Percentiles rank a stretch among this genome's conserved stretches.
These are phyloP conservation scores for Ananas comosus DNA, from an alignment of 176 grass and related monocot genomes.

Conservation along the genomic window DNA sequence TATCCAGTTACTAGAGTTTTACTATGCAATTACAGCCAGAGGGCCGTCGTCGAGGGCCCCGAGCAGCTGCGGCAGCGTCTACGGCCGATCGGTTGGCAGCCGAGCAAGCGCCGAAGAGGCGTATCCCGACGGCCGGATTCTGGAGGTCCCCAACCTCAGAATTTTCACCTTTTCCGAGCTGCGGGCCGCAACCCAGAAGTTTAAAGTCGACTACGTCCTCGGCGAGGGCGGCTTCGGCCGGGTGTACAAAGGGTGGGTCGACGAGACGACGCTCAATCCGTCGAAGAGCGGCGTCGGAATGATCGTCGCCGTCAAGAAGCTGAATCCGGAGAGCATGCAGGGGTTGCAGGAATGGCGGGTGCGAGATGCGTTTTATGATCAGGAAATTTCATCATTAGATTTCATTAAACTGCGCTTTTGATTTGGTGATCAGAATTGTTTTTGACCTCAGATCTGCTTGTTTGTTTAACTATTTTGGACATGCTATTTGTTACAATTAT, in stretches of 20 bases:
- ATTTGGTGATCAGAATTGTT: slow-evolving; percentile 2
- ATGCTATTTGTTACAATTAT: too few species aligned
- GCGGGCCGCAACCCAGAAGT: slow-evolving; percentile 42
- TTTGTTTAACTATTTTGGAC: background rate
- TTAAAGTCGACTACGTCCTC: slow-evolving; percentile 68
- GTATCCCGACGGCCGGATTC: slow-evolving; percentile 16
- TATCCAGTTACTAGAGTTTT: too few species aligned
- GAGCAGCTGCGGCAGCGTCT: slow-evolving; percentile 17
- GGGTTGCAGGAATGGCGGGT: slow-evolving; percentile 77
- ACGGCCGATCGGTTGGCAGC: slow-evolving; percentile 13
- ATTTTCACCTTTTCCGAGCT: slow-evolving; percentile 64
- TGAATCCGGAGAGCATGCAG: slow-evolving; percentile 71
- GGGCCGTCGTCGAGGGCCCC: slow-evolving; percentile 8
- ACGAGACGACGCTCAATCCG: slow-evolving; percentile 58
- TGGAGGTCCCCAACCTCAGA: slow-evolving; percentile 42
- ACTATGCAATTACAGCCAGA: slow-evolving; percentile 8
- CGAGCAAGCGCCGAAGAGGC: slow-evolving; percentile 4
- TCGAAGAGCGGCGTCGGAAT: slow-evolving; percentile 45
- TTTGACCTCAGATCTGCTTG: background rate
- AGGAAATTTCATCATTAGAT: background rate
- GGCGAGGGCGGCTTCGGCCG: slow-evolving; percentile 70
- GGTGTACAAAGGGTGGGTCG: slow-evolving; percentile 75
- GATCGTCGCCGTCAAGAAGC: slow-evolving; percentile 81
- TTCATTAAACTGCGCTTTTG: too few species aligned
- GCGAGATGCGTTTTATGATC: background rate